Conservation (phyloP, 2,329 filamentous ascomycete species). For the Microcyclosporella mali region DNA sequence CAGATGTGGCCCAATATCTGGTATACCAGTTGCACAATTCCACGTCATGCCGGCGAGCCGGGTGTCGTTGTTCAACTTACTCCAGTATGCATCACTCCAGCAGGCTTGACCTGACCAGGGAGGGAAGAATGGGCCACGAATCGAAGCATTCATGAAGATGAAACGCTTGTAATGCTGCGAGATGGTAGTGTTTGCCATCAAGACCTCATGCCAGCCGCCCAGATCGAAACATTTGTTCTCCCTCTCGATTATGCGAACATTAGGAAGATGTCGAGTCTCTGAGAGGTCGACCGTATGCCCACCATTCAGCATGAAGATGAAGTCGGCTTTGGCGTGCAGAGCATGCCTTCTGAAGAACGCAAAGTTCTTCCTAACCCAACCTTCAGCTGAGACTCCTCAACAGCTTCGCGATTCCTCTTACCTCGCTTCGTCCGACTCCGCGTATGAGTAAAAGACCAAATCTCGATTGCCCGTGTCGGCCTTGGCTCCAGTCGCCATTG, state of each 20-base stretch:
- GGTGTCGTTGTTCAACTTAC: conserved; percentile 8
- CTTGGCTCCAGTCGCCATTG: too few species aligned
- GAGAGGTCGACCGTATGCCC: conserved; percentile 7
- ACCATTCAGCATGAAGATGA: conserved; percentile 18
- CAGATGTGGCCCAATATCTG: conserved; percentile 8
- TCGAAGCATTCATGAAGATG: conserved; percentile 14
- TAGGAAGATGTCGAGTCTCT: conserved; percentile 1
- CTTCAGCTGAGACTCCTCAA: too few species aligned
- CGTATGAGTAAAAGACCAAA: conserved; percentile 15
- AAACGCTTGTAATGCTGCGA: conserved; percentile 10
- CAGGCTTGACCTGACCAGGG: conserved; percentile 8
- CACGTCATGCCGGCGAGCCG: conserved; percentile 13
- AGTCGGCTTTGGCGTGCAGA: conserved; percentile 14
- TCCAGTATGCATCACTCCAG: conserved; percentile 18
- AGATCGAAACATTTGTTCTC: conserved; percentile 15
- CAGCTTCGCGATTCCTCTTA: background rate
- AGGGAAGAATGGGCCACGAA: conserved; percentile 14
- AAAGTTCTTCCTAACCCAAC: conserved; percentile 6
- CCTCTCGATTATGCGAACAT: conserved; percentile 12
- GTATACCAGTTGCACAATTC: conserved; percentile 10
- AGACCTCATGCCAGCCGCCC: conserved; percentile 12
- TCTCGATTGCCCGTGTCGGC: conserved; percentile 2
- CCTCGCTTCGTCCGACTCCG: conserved; percentile 9
- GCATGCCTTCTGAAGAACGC: conserved; percentile 13
- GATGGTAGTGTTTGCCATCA: conserved; percentile 1